These are phyloP conservation scores for Cystobasidiaceae sp. DNA, from an alignment of 1,284 basidiomycete genomes.

Conservation along the genomic window DNA sequence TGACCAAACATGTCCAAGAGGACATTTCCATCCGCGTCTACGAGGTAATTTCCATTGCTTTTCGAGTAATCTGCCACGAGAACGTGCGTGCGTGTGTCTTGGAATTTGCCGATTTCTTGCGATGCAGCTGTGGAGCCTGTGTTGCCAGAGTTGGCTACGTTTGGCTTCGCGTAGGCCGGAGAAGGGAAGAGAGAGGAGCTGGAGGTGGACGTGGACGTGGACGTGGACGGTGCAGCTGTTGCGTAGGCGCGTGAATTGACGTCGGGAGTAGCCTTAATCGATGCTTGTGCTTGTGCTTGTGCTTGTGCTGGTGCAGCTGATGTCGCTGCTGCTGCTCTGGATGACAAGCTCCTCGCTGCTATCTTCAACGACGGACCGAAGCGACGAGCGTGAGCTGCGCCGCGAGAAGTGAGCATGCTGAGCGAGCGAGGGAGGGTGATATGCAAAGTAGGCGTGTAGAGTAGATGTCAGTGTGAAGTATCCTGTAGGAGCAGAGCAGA, in stretches of 20 bases:
- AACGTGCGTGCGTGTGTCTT: conserved; percentile 49
- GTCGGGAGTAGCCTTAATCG: too few species aligned
- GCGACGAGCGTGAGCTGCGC: too few species aligned
- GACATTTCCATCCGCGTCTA: conserved; percentile 55
- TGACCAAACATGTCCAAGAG: conserved; percentile 56
- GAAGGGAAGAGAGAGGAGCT: conserved; percentile 9
- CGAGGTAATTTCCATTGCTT: conserved; percentile 51
- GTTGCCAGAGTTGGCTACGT: background rate
- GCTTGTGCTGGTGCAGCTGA: background rate
- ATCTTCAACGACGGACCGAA: too few species aligned
- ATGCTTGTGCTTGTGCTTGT: background rate
- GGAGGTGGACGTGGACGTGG: background rate
- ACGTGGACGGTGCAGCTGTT: background rate
- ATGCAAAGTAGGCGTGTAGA: too few species aligned
- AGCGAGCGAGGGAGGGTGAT: too few species aligned
- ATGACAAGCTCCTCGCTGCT: too few species aligned
- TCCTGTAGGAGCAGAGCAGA: too few species aligned
- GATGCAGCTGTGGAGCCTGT: conserved; percentile 41
- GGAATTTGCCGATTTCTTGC: conserved; percentile 46
- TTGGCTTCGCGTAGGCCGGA: background rate
- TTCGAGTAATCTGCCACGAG: conserved; percentile 49
- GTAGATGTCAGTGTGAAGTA: too few species aligned
- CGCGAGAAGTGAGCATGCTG: too few species aligned
- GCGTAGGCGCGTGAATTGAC: too few species aligned
- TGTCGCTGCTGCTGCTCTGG: too few species aligned